These are phyloP conservation scores for Chenopodium berlandieri DNA, from an alignment of 148 eudicot genomes.

Conservation along the genomic window DNA sequence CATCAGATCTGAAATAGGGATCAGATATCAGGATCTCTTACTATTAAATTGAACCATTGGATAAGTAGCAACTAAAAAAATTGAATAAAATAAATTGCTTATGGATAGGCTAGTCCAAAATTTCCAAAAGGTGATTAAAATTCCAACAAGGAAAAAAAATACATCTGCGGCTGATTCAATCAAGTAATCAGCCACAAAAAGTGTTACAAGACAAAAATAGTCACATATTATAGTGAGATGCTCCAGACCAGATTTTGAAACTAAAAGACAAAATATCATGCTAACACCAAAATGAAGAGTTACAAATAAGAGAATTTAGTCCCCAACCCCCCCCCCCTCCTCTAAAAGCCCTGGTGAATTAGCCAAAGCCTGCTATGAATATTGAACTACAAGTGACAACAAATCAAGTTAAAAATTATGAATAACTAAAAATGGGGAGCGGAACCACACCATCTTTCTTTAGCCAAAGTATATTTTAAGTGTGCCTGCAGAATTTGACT, in stretches of 20 bases:
- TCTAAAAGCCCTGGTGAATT: background rate
- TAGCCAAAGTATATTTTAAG: background rate
- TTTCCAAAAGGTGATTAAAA: background rate
- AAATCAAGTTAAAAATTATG: background rate
- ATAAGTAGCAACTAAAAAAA: background rate
- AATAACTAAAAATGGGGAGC: background rate
- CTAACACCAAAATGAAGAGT: too few relatives aligned
- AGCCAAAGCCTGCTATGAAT: background rate
- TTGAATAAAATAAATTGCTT: too few relatives aligned
- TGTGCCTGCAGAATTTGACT: background rate
- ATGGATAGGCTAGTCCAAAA: background rate
- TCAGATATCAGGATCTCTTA: slow-evolving; percentile 1
- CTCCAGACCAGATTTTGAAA: background rate
- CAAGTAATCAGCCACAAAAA: background rate
- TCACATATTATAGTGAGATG: background rate
- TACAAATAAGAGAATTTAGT: background rate
- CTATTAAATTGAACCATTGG: slow-evolving; percentile 8
- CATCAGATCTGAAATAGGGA: slow-evolving; percentile 72
- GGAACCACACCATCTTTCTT: background rate
- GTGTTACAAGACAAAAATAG: background rate
- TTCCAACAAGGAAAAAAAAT: background rate
- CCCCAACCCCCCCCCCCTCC: background rate
- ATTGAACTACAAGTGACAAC: background rate
- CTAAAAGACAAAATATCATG: background rate
- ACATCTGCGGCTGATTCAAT: background rate